phyloP scores from a whole-genome alignment of 2,329 filamentous ascomycete species.

The Parastagonospora avenae region DNA sequence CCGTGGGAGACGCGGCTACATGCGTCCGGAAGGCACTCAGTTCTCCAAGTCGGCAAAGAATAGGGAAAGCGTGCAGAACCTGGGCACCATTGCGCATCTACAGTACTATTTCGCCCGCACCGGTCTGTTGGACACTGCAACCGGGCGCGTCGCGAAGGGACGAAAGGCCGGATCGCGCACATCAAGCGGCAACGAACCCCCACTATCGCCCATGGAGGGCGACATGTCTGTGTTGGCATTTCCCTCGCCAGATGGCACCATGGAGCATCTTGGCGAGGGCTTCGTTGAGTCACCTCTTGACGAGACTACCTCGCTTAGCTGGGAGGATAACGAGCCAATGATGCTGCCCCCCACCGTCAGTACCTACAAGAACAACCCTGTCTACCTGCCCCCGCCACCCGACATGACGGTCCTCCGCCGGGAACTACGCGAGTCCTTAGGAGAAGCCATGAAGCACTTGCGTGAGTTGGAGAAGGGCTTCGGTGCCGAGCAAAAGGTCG shows the following conservation, averaged over 20 bases:
- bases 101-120: constrained; percentile 99
- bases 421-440: constrained; percentile 69
- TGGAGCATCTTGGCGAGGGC: constrained; percentile 41
- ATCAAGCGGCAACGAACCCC: constrained; percentile 37
- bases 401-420: constrained; percentile 78
- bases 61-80: constrained; percentile 91
- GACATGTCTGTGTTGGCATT: constrained; percentile 35
- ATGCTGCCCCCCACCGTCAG: constrained; percentile 97
- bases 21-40: constrained; percentile 82
- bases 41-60: constrained; percentile 90
- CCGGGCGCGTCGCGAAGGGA: constrained; percentile 79
- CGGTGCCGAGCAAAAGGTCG: constrained; percentile 8
- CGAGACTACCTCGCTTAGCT: constrained; percentile 53
- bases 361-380: constrained; percentile 87
- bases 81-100: constrained; percentile 95
- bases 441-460: constrained; percentile 71
- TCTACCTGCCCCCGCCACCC: constrained; percentile 81
- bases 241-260: constrained; percentile 21
- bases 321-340: constrained; percentile 69
- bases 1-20: constrained; percentile 74
- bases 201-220: constrained; percentile 32
- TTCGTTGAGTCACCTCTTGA: constrained; percentile 61
- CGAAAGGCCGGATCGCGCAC: constrained; percentile 52
- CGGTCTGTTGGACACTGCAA: constrained; percentile 90
- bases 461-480: constrained; percentile 59